Conservation (phyloP, 805 yeast genomes). For the Lipomyces chichibuensis region DNA sequence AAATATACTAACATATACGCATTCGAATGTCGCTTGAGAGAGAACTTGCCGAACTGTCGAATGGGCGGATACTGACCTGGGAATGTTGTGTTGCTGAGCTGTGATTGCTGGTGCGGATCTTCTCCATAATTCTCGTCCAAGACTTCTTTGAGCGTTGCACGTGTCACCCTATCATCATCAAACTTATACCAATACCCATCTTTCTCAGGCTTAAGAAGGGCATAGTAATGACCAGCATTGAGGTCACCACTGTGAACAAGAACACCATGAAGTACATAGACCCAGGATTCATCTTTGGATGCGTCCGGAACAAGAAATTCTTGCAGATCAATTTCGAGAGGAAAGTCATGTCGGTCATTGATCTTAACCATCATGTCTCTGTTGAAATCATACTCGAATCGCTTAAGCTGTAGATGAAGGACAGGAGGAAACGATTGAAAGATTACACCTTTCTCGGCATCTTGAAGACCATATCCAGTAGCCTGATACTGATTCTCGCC, state of each 20-base stretch:
- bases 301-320: constrained; percentile 72
- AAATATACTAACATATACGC: constrained; percentile 97
- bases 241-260: constrained; percentile 95
- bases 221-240: constrained; percentile 94
- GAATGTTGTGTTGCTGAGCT: constrained; percentile 14
- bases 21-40: constrained; percentile 79
- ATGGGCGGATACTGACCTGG: constrained; percentile 44
- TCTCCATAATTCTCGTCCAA: constrained; percentile 93
- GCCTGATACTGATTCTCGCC: constrained; percentile 98
- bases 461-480: constrained; percentile 85
- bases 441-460: constrained; percentile 94
- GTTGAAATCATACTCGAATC: constrained; percentile 92
- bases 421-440: constrained; percentile 91
- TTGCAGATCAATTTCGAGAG: constrained; percentile 75
- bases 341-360: constrained; percentile 89
- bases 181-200: constrained; percentile 81
- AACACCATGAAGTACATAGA: constrained; percentile 87
- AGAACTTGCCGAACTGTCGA: constrained; percentile 48
- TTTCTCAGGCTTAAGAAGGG: constrained; percentile 80
- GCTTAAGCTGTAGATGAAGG: constrained; percentile 85
- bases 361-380: constrained; percentile 86
- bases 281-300: constrained; percentile 61
- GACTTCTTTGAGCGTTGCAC: constrained; percentile 80
- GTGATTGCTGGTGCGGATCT: constrained; percentile 46
- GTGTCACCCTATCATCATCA: constrained; percentile 94